phyloP scores from a whole-genome alignment of 495 filamentous ascomycete species.

The Penicillium herquei region DNA sequence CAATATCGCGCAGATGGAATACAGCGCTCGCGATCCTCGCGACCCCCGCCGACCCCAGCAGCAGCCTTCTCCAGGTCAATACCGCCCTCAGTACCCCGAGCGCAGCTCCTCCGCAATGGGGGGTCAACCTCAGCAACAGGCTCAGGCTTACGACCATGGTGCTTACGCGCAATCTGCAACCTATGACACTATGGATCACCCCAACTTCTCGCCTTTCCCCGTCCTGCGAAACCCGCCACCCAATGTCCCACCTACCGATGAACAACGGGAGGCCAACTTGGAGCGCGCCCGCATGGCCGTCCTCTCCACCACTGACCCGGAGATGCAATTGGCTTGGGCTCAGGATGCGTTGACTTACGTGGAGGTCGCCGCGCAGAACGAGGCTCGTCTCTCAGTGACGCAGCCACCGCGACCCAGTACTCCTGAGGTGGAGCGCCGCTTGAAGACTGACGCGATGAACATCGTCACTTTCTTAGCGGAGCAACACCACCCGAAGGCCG shows the following conservation, averaged over 20 bases:
- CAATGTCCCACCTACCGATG: constrained; percentile 91
- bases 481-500: constrained; percentile 89
- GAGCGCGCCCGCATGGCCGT: constrained; percentile 80
- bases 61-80: constrained; percentile 34
- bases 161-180: constrained; percentile 44
- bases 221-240: constrained; percentile 75
- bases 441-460: constrained; percentile 85
- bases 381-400: constrained; percentile 61
- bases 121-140: constrained; percentile 31
- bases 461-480: constrained; percentile 86
- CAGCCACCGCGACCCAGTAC: constrained; percentile 68
- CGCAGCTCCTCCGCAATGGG: constrained; percentile 40
- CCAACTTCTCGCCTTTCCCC: constrained; percentile 90
- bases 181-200: constrained; percentile 56
- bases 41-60: constrained; percentile 42
- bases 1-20: constrained; percentile 83
- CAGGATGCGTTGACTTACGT: constrained; percentile 88
- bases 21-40: constrained; percentile 61
- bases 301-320: constrained; percentile 89
- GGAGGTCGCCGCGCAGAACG: constrained; percentile 74
- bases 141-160: constrained; percentile 30
- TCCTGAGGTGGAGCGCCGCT: constrained; percentile 81
- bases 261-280: constrained; percentile 85
- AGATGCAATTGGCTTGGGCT: constrained; percentile 96
- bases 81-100: constrained; percentile 42